These are phyloP conservation scores for Talaromyces sp. DNA, from an alignment of 2,329 filamentous ascomycete species.

Conservation along the genomic window DNA sequence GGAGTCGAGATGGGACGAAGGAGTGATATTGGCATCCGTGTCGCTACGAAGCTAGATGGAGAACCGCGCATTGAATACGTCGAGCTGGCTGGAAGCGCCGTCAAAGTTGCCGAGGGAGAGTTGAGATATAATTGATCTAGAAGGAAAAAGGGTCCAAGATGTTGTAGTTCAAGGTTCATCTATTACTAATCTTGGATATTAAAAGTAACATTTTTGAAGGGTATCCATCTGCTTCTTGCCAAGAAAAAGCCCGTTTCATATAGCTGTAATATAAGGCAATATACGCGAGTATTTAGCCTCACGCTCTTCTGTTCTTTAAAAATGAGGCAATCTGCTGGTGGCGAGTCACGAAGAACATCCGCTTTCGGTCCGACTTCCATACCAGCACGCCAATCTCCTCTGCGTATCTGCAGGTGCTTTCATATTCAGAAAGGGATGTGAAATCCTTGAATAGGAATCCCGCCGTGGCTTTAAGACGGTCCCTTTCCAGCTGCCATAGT, in stretches of 20 bases:
- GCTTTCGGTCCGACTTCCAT: constrained; percentile 74
- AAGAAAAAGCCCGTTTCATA: background rate
- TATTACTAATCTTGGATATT: background rate
- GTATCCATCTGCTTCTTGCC: background rate
- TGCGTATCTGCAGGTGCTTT: constrained; percentile 55
- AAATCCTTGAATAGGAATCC: constrained; percentile 93
- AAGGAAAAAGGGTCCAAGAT: background rate
- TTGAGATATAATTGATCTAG: constrained; percentile 13
- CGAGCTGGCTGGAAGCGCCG: constrained; percentile 28
- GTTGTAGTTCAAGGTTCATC: background rate
- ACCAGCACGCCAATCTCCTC: constrained; percentile 84
- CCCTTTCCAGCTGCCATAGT: constrained; percentile 95
- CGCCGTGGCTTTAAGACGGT: constrained; percentile 76
- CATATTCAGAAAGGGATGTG: constrained; percentile 60
- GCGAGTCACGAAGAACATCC: constrained; percentile 86
- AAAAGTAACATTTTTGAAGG: background rate
- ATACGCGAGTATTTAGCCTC: background rate
- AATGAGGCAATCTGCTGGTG: constrained; percentile 84
- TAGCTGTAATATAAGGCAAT: background rate
- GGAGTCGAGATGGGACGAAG: constrained; percentile 62
- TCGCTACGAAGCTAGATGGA: constrained; percentile 17
- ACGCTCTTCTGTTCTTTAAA: constrained; percentile 52
- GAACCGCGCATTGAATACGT: constrained; percentile 24
- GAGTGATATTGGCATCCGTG: constrained; percentile 32
- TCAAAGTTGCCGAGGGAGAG: constrained; percentile 29